Conservation (phyloP, 768 basidiomycete species). For the Tephrocybe sp. region DNA sequence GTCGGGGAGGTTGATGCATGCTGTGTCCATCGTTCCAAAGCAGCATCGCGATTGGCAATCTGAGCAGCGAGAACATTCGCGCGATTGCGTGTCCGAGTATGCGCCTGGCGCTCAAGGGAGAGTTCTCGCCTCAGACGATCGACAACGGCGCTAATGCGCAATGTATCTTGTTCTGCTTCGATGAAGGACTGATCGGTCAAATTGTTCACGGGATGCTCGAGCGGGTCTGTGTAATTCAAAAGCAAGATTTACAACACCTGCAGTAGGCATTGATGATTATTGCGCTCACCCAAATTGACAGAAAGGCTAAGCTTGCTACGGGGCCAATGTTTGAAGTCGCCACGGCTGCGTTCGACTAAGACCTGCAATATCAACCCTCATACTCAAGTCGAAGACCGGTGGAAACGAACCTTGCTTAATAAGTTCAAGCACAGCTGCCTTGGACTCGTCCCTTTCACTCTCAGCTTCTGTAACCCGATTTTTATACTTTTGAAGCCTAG, state of each 20-base stretch:
- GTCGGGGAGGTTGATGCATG: not conserved
- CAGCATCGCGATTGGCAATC: slow-evolving; percentile 47
- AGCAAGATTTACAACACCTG: not conserved
- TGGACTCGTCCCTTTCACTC: slow-evolving; percentile 43
- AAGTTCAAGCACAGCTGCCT: slow-evolving; percentile 42
- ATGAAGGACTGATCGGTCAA: not conserved
- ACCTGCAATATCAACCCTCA: slow-evolving; percentile 1
- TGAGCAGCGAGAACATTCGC: slow-evolving; percentile 43
- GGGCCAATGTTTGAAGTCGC: slow-evolving; percentile 42
- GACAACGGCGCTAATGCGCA: slow-evolving; percentile 33
- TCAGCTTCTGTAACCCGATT: slow-evolving; percentile 17
- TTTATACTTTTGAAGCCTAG: slow-evolving; percentile 8
- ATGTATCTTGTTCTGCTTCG: not conserved
- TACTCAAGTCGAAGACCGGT: not conserved
- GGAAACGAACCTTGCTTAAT: slow-evolving; percentile 46
- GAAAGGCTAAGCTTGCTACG: slow-evolving; percentile 37
- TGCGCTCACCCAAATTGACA: slow-evolving; percentile 34
- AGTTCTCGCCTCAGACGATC: slow-evolving; percentile 33
- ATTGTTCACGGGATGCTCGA: not conserved
- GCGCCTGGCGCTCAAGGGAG: slow-evolving; percentile 36
- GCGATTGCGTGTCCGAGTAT: slow-evolving; percentile 29
- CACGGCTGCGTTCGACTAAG: slow-evolving; percentile 34
- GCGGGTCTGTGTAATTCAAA: not conserved
- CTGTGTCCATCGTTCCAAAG: slow-evolving; percentile 30
- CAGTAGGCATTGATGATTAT: too few relatives aligned